phyloP scores from a whole-genome alignment of 371 early-diverging fungal species.

The Mortierella sp. region DNA sequence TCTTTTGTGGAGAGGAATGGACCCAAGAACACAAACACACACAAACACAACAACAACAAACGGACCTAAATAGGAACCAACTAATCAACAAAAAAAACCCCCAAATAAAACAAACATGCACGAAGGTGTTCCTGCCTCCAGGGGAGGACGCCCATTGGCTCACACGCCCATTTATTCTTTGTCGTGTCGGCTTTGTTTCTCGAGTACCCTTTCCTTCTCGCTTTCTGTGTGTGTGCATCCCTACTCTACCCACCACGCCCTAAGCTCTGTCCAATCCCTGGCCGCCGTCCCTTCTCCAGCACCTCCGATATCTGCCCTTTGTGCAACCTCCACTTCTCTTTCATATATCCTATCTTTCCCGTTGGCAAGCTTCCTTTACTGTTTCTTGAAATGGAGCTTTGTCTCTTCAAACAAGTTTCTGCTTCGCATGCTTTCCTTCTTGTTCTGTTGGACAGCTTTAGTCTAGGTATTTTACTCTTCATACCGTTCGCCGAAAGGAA shows the following conservation, averaged over 20 bases:
- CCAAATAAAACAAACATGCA: slow-evolving; percentile 27
- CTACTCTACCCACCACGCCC: neutral
- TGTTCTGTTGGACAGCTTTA: neutral
- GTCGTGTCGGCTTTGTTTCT: slow-evolving; percentile 1
- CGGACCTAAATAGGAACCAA: neutral
- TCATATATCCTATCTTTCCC: slow-evolving; percentile 25
- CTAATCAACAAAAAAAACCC: neutral
- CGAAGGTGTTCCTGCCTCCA: neutral
- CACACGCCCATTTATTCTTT: neutral
- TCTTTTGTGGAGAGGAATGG: slow-evolving; percentile 3
- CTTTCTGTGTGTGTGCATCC: neutral
- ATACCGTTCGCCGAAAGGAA: neutral
- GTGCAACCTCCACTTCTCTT: neutral
- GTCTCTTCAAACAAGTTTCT: neutral
- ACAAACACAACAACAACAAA: neutral
- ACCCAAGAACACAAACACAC: slow-evolving; percentile 10
- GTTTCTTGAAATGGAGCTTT: neutral
- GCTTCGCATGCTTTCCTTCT: neutral
- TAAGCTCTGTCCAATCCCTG: slow-evolving; percentile 9
- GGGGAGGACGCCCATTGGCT: slow-evolving; percentile 16
- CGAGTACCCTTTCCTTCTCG: neutral
- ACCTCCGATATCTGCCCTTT: neutral
- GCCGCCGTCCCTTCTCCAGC: neutral
- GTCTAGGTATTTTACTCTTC: neutral
- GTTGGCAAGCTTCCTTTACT: neutral